These are phyloP conservation scores for Verticillium nonalfalfae DNA, from an alignment of 2,329 filamentous ascomycete species.

Conservation along the genomic window DNA sequence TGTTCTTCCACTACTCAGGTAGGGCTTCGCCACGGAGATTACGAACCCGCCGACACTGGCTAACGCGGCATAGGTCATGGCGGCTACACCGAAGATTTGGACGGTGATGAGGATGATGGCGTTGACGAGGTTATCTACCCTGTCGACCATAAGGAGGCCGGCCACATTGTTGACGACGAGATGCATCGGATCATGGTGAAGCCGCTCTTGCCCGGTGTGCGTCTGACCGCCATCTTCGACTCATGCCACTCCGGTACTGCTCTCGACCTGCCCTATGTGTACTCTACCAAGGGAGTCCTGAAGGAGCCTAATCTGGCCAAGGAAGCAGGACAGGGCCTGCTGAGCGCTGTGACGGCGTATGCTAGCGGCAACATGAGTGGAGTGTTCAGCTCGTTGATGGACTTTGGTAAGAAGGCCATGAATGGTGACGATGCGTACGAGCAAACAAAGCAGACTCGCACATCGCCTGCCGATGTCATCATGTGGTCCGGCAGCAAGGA, in stretches of 20 bases:
- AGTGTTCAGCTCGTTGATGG: conserved; percentile 73
- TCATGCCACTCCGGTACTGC: conserved; percentile 63
- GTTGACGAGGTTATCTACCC: conserved; percentile 82
- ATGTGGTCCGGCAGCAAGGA: conserved; percentile 99
- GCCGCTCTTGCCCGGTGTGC: conserved; percentile 48
- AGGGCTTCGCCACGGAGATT: conserved; percentile 18
- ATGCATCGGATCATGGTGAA: conserved; percentile 69
- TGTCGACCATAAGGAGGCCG: conserved; percentile 72
- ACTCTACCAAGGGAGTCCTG: conserved; percentile 61
- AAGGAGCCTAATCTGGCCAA: conserved; percentile 64
- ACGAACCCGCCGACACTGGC: conserved; percentile 3
- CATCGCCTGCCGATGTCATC: conserved; percentile 87
- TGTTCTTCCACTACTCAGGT: conserved; percentile 98
- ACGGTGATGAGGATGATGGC: conserved; percentile 75
- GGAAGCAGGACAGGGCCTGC: conserved; percentile 58
- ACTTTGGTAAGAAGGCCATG: conserved; percentile 84
- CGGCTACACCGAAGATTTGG: conserved; percentile 73
- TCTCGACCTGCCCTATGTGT: conserved; percentile 61
- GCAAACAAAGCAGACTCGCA: conserved; percentile 80
- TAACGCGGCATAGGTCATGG: conserved; percentile 54
- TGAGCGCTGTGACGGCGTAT: conserved; percentile 54
- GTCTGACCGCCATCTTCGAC: conserved; percentile 57
- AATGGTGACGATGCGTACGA: conserved; percentile 76
- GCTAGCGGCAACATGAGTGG: conserved; percentile 70
- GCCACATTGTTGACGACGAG: conserved; percentile 78